A percentile compares a stretch with the other conserved stretches of the same genome.
These are phyloP conservation scores for Datura wrightii DNA, from an alignment of 257 asterid species.

Conservation along the genomic window DNA sequence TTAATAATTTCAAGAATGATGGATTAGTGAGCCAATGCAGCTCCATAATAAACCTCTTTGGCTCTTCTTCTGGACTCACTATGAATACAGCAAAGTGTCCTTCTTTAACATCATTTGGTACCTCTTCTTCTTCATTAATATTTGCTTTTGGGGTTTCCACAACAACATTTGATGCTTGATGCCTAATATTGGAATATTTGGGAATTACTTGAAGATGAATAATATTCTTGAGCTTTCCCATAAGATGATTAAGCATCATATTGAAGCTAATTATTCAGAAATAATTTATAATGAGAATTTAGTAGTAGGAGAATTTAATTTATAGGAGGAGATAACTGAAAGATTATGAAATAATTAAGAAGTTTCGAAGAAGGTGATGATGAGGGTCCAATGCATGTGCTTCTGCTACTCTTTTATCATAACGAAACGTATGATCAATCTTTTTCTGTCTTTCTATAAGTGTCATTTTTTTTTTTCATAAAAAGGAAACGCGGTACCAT, in stretches of 20 bases:
- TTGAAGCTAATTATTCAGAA: no score
- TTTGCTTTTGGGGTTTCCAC: not conserved
- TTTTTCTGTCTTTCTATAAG: not conserved
- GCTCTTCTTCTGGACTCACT: constrained; percentile 13
- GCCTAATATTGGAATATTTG: not conserved
- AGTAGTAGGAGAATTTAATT: not conserved
- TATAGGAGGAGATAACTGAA: not conserved
- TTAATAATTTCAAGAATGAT: constrained; percentile 39
- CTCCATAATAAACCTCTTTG: constrained; percentile 41
- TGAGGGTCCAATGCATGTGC: constrained; percentile 14
- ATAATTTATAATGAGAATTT: not conserved
- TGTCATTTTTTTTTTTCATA: not conserved
- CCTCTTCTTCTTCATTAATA: not conserved
- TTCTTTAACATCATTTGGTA: constrained; percentile 28
- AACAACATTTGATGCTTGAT: not conserved
- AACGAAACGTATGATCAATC: not conserved
- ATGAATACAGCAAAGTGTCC: constrained; percentile 24
- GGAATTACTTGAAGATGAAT: not conserved
- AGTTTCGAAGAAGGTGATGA: not conserved
- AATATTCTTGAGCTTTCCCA: constrained; percentile 12
- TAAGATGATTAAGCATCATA: not conserved
- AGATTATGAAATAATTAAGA: not conserved
- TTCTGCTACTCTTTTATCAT: not conserved
- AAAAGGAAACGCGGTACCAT: no score
- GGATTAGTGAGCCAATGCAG: constrained; percentile 38